phyloP scores from a whole-genome alignment of 192 early-diverging fungal genomes.

The Backusella luteola region DNA sequence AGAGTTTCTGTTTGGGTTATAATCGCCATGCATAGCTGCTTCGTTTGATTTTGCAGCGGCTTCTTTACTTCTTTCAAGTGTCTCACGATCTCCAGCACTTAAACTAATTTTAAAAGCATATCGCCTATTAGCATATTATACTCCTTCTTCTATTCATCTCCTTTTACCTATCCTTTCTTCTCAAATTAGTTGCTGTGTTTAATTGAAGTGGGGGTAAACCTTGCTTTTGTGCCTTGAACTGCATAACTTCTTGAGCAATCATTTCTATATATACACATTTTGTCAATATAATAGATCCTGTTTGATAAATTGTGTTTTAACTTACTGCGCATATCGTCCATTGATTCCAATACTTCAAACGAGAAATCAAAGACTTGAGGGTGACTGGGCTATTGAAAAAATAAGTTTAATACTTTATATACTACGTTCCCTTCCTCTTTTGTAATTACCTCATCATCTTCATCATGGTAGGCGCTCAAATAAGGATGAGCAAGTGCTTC shows the following conservation, averaged over 20 bases:
- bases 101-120: constrained; percentile 31
- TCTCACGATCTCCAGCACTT: constrained; percentile 47
- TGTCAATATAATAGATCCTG: constrained; percentile 5
- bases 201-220: constrained; percentile 37
- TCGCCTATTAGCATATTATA: not conserved
- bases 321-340: constrained; percentile 80
- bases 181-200: constrained; percentile 34
- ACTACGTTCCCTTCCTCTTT: not conserved
- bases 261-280: constrained; percentile 48
- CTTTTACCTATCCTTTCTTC: constrained; percentile 41
- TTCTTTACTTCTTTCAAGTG: constrained; percentile 37
- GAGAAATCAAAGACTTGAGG: constrained; percentile 72
- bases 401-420: not conserved
- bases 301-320: not conserved
- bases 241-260: constrained; percentile 80
- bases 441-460: constrained; percentile 37
- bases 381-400: constrained; percentile 54
- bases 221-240: constrained; percentile 71
- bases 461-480: constrained; percentile 59
- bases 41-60: constrained; percentile 19
- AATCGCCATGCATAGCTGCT: constrained; percentile 22
- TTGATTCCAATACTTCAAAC: constrained; percentile 69
- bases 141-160: not conserved
- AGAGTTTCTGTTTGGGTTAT: constrained; percentile 41
- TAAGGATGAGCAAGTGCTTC: constrained; percentile 92